These are phyloP conservation scores for Silene vulgaris DNA, from an alignment of 179 eudicot species.

Conservation along the genomic window DNA sequence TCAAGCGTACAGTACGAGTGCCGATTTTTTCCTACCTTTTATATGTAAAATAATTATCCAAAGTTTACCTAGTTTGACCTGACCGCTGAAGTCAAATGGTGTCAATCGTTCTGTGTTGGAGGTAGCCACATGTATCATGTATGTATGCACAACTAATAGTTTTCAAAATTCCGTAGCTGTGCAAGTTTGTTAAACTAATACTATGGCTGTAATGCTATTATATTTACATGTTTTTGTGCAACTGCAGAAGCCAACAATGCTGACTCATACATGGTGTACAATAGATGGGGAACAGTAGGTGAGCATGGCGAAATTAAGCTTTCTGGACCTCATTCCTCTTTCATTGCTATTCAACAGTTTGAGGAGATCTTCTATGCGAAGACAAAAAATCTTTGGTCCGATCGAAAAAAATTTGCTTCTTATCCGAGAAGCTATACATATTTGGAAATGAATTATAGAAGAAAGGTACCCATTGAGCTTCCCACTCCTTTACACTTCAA, in stretches of 20 bases:
- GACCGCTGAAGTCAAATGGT: neutral
- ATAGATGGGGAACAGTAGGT: slow-evolving; percentile 94
- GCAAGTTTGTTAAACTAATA: neutral
- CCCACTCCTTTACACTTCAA: neutral
- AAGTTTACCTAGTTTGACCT: neutral
- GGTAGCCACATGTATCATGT: neutral
- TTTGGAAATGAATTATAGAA: slow-evolving; percentile 84
- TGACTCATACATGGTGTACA: slow-evolving; percentile 58
- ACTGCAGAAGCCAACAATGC: slow-evolving; percentile 74
- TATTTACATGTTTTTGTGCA: slow-evolving; percentile 15
- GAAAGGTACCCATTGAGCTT: slow-evolving; percentile 39
- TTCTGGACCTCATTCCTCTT: slow-evolving; percentile 56
- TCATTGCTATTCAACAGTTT: slow-evolving; percentile 59
- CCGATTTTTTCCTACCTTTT: too few species aligned
- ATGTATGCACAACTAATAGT: neutral
- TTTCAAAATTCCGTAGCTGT: neutral
- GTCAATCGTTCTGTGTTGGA: neutral
- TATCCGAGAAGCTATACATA: slow-evolving; percentile 64
- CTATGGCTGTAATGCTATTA: neutral
- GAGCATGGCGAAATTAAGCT: slow-evolving; percentile 72
- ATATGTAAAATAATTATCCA: neutral
- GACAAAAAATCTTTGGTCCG: slow-evolving; percentile 69
- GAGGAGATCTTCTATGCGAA: slow-evolving; percentile 67
- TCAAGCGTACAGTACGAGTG: neutral
- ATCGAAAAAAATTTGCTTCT: slow-evolving; percentile 49